phyloP scores from a whole-genome alignment of 2,329 filamentous ascomycete genomes.

The Sporothrix protearum region DNA sequence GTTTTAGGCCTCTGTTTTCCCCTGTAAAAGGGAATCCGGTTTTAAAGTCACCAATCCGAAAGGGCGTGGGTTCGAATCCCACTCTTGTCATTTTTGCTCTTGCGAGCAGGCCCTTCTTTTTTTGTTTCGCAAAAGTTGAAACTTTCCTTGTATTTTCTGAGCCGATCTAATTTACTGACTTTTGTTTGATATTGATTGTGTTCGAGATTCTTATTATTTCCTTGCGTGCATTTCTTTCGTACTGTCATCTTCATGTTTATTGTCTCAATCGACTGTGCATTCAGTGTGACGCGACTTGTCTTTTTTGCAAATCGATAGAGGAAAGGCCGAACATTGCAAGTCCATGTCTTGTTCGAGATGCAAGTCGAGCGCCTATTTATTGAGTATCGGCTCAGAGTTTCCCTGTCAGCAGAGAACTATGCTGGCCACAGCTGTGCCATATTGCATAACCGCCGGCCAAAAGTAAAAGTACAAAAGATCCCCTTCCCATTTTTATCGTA shows the following conservation, averaged over 20 bases:
- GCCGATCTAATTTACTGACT: not conserved
- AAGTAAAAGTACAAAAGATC: conserved; percentile 4
- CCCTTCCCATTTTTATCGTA: conserved; percentile 6
- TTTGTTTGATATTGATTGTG: not conserved
- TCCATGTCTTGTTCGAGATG: not conserved
- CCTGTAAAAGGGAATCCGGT: not conserved
- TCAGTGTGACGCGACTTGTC: not conserved
- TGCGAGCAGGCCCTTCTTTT: not conserved
- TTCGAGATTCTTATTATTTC: no score
- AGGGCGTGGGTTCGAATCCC: conserved; percentile 32
- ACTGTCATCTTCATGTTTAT: no score
- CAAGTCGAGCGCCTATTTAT: not conserved
- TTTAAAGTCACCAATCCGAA: conserved; percentile 29
- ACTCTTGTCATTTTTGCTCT: conserved; percentile 29
- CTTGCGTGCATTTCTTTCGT: no score
- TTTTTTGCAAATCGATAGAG: not conserved
- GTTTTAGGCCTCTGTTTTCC: conserved; percentile 28
- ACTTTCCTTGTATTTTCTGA: no score
- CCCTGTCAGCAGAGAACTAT: not conserved
- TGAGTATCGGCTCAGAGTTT: not conserved
- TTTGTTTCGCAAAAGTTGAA: not conserved
- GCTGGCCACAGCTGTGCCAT: not conserved
- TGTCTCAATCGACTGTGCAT: not conserved
- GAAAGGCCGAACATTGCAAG: not conserved
- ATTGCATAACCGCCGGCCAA: no score